phyloP scores from a whole-genome alignment of 176 grass and related monocot species.

The Aechmea fasciata region DNA sequence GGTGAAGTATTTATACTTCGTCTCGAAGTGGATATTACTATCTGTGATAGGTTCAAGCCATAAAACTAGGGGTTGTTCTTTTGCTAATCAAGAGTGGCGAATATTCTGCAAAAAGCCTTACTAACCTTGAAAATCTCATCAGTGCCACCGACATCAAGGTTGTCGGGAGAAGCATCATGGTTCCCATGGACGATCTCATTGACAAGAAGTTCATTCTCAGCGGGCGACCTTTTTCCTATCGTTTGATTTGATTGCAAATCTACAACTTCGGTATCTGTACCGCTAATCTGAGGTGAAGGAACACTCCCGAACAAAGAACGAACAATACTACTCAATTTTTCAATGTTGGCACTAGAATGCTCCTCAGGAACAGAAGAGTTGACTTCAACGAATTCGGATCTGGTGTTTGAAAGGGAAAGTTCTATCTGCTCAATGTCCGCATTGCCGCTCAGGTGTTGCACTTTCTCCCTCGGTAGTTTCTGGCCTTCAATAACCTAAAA shows the following conservation, averaged over 20 bases:
- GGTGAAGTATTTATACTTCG: no score
- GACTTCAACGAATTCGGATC: conserved; percentile 79
- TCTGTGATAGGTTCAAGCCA: no score
- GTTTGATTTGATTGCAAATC: background rate
- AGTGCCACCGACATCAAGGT: conserved; percentile 24
- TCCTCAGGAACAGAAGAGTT: conserved; percentile 27
- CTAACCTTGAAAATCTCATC: conserved; percentile 56
- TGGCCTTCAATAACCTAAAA: conserved; percentile 71
- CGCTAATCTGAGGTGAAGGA: conserved; percentile 10
- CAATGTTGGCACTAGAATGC: conserved; percentile 6
- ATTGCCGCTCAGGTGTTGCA: conserved; percentile 74
- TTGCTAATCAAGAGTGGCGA: no score
- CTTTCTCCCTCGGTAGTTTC: conserved; percentile 79
- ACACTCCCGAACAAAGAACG: conserved; percentile 39
- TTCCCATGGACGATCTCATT: conserved; percentile 84
- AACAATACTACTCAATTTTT: conserved; percentile 34
- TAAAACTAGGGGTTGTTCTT: no score
- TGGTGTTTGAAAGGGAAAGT: conserved; percentile 57
- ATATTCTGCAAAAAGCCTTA: background rate
- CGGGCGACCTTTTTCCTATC: conserved; percentile 9
- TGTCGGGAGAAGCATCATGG: conserved; percentile 20
- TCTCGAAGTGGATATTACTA: no score
- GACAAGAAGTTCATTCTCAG: conserved; percentile 78
- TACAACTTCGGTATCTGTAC: background rate
- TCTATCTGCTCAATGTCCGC: conserved; percentile 78